Conservation (phyloP, 352 stramenopile genomes). For the Elongisporangium prolatum region DNA sequence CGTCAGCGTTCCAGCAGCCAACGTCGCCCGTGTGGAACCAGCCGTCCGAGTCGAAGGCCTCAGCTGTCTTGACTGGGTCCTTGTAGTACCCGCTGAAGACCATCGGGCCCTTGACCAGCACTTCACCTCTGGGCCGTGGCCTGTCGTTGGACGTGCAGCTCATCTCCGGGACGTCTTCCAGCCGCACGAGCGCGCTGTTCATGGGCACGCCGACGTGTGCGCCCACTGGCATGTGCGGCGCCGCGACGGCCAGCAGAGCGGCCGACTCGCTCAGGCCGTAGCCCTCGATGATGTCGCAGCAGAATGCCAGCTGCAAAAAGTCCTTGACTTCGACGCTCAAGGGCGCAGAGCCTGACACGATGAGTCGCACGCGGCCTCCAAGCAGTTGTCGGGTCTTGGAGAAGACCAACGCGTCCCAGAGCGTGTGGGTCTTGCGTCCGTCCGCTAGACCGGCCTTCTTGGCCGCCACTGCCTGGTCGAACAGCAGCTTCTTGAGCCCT, state of each 20-base stretch:
- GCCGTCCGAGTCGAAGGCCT: conserved; percentile 86
- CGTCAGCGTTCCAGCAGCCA: conserved; percentile 89
- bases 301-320: conserved; percentile 91
- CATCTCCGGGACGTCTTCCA: conserved; percentile 95
- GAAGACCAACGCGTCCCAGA: conserved; percentile 94
- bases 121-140: conserved; percentile 39
- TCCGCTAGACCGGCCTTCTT: conserved; percentile 33
- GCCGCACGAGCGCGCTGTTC: conserved; percentile 80
- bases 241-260: conserved; percentile 62
- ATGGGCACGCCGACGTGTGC: conserved; percentile 89
- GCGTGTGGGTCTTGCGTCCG: conserved; percentile 31
- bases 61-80: conserved; percentile 83
- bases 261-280: conserved; percentile 94
- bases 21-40: conserved; percentile 97
- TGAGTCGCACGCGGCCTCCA: conserved; percentile 79
- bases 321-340: conserved; percentile 88
- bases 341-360: conserved; percentile 91
- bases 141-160: conserved; percentile 83
- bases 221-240: conserved; percentile 30
- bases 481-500: conserved; percentile 43
- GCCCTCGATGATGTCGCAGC: conserved; percentile 84
- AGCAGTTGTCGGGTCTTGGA: conserved; percentile 86
- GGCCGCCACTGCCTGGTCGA: conserved; percentile 28
- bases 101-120: conserved; percentile 60
- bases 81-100: conserved; percentile 93